Evolutionary conservation across 1,284 basidiomycete genomes (phyloP), one percentile per base, ranked within the genome.

Genomic region (Apiotrichum sp.): DNA sequence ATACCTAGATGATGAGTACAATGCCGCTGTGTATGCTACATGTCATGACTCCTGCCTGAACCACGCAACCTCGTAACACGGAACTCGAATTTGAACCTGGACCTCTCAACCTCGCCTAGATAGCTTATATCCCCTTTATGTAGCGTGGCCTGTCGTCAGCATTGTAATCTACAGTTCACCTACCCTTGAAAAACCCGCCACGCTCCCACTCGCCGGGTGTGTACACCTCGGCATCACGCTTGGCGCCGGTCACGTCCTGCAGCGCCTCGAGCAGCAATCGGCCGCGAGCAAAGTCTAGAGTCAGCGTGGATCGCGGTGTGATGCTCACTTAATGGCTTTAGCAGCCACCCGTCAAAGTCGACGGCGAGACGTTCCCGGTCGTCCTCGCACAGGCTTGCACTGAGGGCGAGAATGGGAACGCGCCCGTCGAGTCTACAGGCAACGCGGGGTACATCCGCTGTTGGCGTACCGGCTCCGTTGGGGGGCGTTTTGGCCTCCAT

Each of bases 331-430:
- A 91, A 86, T 0, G 88, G 89, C 73, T 91, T 91, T 57, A 90
- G 75, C n/a, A 91, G 82, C 88, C 87, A 91, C 8, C 88, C 89
- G 67, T 91, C 88, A 74, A 91, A 83, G 45, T 88, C 83, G 29
- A 79, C 73, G 5, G 77, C 74, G 58, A 91, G 78, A 57, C 85
- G 81, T 0, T 79, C 74, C 3, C 83, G 78, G 69, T 88, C 84
- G 32, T 78, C 74, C 63, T 88, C 86, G 39, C 79, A 76, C 31
- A 91, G 76, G 4, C 87, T 89, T 0, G 88, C 88, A 9, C 86
- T 89, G 4, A 93, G 88, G 4, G 87, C 89, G 63, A 93, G 85
- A 54, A 91, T 88, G 2, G 88, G 88, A 46, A 91, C 84, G 5
- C 87, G 81, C 0, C 74, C 83, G 65, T 89, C 87, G 16, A 88